These are phyloP conservation scores for Athelia sp. DNA, from an alignment of 1,284 basidiomycete genomes.

Conservation along the genomic window DNA sequence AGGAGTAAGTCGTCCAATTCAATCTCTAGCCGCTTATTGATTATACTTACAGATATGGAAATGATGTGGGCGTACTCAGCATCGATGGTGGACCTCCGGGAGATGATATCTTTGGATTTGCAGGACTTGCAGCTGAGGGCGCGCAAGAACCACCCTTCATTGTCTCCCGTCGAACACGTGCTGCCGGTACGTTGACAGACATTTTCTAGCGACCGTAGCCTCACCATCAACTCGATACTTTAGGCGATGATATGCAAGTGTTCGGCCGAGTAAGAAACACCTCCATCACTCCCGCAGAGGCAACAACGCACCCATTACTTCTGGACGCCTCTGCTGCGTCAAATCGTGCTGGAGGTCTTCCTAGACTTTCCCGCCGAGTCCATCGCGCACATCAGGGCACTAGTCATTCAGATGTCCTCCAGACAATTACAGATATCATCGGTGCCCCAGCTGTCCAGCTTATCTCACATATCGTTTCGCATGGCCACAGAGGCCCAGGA, in stretches of 20 bases:
- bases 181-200: constrained; percentile 37
- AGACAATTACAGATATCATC: constrained; percentile 80
- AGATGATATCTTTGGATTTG: constrained; percentile 51
- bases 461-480: constrained; percentile 74
- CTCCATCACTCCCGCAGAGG: constrained; percentile 48
- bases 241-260: constrained; percentile 47
- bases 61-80: constrained; percentile 45
- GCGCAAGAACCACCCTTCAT: constrained; percentile 44
- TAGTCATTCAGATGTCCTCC: constrained; percentile 57
- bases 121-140: constrained; percentile 40
- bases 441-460: constrained; percentile 80
- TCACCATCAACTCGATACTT: not conserved
- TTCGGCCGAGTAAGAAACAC: constrained; percentile 57
- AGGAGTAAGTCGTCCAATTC: constrained; percentile 43
- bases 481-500: constrained; percentile 43
- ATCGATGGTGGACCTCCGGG: constrained; percentile 28
- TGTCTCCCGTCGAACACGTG: constrained; percentile 49
- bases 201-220: not conserved
- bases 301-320: constrained; percentile 80
- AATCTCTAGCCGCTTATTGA: constrained; percentile 11
- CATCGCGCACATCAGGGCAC: constrained; percentile 47
- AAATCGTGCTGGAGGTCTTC: constrained; percentile 39
- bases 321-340: constrained; percentile 50
- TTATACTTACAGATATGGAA: constrained; percentile 34
- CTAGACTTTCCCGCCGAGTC: constrained; percentile 51